Base-by-base conservation (phyloP, 371 early-diverging fungal species). In the Actinomortierella wolfii region DNA sequence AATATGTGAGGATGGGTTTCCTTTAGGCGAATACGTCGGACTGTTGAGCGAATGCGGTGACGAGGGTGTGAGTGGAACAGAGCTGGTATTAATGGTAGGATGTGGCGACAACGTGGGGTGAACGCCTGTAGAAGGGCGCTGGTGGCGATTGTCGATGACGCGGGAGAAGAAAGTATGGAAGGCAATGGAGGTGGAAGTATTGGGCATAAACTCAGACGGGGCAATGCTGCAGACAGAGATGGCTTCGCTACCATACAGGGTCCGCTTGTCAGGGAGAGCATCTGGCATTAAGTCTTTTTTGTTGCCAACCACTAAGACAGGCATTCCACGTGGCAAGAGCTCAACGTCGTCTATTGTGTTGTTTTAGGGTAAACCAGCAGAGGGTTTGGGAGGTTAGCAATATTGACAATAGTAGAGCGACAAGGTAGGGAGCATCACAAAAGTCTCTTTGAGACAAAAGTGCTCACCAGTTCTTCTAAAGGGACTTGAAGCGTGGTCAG, bases 121-220 rank as follows among this genome's bases (percentile, higher is more conserved):
- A 44, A 21, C 21, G 21, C 51, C 47, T 23, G 56, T 29, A 43
- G 17, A n/a, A 18, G 28, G 40, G 24, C 14, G 42, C 28, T 46
- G 49, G 49, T 49, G 26, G 34, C 34, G 34, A 25, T 20, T 61
- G 20, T 71, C 59, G 2, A 71, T 39, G 23, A 66, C 48, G 14
- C 58, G 57, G 42, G 54, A 56, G 23, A 71, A 71, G 13, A 71
- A 71, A 59, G 65, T 57, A 51, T 65, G 65, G 56, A 71, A 65
- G 9, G 71, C 71, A 49, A 71, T 66, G 8, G 51, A 61, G 0
- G 71, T 48, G 3, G 65, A 61, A 3, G 71, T 65, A 49, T 61
- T 65, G 34, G 71, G 71, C 62, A 61, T 51, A 41, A 71, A 71
- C 7, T 71, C 71, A 42, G 62, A 57, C 3, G 61, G 49, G 1